A percentile compares a stretch with the other conserved stretches of the same genome.
Conservation (phyloP, 2,329 filamentous ascomycete species). For the Colletotrichum chlorophyti region DNA sequence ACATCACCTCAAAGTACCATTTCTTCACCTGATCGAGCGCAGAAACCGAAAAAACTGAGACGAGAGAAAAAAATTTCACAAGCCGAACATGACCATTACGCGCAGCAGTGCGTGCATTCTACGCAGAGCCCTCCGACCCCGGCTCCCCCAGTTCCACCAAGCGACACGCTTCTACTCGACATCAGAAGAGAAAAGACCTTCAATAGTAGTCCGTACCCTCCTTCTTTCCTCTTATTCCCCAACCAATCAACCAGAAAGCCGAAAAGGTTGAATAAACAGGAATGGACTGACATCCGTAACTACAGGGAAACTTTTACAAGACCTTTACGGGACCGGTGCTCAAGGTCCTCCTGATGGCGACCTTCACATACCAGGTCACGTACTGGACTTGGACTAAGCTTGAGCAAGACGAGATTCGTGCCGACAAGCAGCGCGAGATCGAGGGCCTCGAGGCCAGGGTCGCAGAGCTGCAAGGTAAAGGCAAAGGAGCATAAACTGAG, state of each 20-base stretch:
- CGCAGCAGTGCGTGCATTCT: slow-evolving; percentile 10
- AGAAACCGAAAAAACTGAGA: background rate
- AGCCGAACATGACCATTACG: background rate
- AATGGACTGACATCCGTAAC: too few relatives aligned
- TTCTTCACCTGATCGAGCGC: background rate
- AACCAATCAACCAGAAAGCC: background rate
- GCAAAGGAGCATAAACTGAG: background rate
- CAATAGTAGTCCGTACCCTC: slow-evolving; percentile 17
- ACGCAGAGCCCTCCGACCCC: slow-evolving; percentile 11
- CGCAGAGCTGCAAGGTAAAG: slow-evolving; percentile 38
- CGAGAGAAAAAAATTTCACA: background rate
- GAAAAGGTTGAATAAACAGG: background rate
- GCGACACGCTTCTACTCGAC: slow-evolving; percentile 15
- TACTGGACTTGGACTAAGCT: slow-evolving; percentile 80
- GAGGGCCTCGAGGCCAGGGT: slow-evolving; percentile 46
- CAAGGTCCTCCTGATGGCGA: slow-evolving; percentile 76
- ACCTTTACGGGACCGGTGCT: slow-evolving; percentile 75
- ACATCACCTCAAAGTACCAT: too few relatives aligned
- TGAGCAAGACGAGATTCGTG: slow-evolving; percentile 73
- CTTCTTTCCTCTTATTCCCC: background rate
- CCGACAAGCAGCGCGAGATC: slow-evolving; percentile 47
- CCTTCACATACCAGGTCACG: slow-evolving; percentile 79
- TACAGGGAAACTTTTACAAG: slow-evolving; percentile 73
- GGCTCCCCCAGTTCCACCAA: background rate
- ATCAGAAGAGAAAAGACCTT: slow-evolving; percentile 20